Evolutionary conservation across 2,329 filamentous ascomycete species (phyloP).

Genomic region (Trichoderma hamatum): DNA sequence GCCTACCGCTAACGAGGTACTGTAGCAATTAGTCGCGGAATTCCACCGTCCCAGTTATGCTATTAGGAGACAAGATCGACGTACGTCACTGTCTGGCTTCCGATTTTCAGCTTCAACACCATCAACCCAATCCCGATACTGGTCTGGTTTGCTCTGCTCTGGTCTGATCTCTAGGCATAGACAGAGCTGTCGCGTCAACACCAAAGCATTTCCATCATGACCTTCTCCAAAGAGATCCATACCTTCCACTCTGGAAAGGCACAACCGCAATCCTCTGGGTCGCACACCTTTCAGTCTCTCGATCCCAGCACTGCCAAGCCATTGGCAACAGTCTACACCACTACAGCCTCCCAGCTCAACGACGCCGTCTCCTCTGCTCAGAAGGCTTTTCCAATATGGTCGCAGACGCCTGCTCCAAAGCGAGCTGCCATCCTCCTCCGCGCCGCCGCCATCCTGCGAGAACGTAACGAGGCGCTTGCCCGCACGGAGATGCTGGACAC

Average conservation of each 20-base stretch:
- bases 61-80: conserved; percentile 1
- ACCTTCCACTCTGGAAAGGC: conserved; percentile 76
- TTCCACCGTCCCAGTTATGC: not conserved
- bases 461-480: conserved; percentile 79
- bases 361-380: conserved; percentile 71
- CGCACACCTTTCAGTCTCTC: conserved; percentile 69
- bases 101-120: not conserved
- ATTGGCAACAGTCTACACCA: conserved; percentile 71
- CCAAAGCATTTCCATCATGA: conserved; percentile 33
- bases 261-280: conserved; percentile 60
- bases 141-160: not conserved
- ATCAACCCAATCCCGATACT: not conserved
- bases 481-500: conserved; percentile 81
- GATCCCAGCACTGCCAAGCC: conserved; percentile 72
- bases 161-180: not conserved
- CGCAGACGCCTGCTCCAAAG: conserved; percentile 70
- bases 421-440: conserved; percentile 78
- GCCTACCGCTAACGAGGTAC: not conserved
- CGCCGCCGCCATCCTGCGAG: conserved; percentile 72
- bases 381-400: conserved; percentile 75
- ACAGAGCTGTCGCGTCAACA: not conserved
- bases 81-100: conserved; percentile 10
- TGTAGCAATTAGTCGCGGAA: not conserved
- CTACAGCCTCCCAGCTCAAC: conserved; percentile 69
- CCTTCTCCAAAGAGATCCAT: conserved; percentile 49